These are phyloP conservation scores for Erigeron canadensis DNA, from an alignment of 129 eudicot genomes.

Conservation along the genomic window DNA sequence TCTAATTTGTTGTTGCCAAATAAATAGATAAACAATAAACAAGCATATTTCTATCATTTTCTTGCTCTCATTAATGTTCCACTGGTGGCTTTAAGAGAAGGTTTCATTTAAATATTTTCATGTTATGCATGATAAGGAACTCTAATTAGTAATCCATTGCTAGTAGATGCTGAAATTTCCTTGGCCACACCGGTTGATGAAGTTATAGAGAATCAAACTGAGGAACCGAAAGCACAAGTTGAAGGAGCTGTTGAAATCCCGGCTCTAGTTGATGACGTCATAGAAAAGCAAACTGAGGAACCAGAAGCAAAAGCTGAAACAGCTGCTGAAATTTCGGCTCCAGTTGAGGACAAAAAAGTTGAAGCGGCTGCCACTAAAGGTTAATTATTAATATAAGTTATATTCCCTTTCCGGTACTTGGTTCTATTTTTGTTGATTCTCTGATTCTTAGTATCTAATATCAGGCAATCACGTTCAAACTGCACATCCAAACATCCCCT, in stretches of 20 bases:
- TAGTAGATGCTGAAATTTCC: constrained; percentile 16
- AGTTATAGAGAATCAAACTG: constrained; percentile 34
- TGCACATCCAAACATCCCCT: too few species aligned
- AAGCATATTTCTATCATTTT: not conserved
- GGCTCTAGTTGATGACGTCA: constrained; percentile 26
- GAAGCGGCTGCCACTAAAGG: too few species aligned
- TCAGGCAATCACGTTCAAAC: too few species aligned
- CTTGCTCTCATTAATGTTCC: not conserved
- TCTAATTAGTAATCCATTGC: constrained; percentile 30
- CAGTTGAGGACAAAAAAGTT: too few species aligned
- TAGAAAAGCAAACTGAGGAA: too few species aligned
- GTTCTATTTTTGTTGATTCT: too few species aligned
- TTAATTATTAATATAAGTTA: too few species aligned
- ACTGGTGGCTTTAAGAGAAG: not conserved
- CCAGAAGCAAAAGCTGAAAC: too few species aligned
- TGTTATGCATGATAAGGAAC: not conserved
- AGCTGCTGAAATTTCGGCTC: too few species aligned
- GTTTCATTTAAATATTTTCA: not conserved
- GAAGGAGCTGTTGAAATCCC: constrained; percentile 20
- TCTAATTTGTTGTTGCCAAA: not conserved
- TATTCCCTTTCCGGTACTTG: too few species aligned
- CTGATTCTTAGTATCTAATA: too few species aligned
- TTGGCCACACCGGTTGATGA: constrained; percentile 23
- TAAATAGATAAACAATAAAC: not conserved
- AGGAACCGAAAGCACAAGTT: constrained; percentile 19